Evolutionary conservation across 805 yeast genomes (phyloP).

Genomic region (Cyberlindnera saturnus): DNA sequence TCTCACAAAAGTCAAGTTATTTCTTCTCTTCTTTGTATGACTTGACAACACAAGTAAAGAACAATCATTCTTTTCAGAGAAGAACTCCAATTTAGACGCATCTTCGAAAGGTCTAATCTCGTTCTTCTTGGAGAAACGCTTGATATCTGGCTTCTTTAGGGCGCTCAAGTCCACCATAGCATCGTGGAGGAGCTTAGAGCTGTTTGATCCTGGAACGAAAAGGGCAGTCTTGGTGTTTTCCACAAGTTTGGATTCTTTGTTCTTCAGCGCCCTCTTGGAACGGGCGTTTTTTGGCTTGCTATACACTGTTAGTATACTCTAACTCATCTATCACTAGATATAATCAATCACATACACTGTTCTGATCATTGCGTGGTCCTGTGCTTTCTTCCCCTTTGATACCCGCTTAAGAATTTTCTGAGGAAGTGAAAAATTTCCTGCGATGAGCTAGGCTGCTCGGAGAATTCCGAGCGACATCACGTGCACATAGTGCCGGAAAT

Average conservation of each 20-base stretch:
- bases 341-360: conserved; percentile 26
- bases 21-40: conserved; percentile 87
- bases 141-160: conserved; percentile 83
- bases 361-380: conserved; percentile 25
- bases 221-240: conserved; percentile 89
- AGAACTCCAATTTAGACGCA: conserved; percentile 75
- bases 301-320: conserved; percentile 14
- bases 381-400: not conserved
- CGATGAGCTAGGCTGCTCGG: conserved; percentile 1
- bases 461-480: not conserved
- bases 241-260: conserved; percentile 78
- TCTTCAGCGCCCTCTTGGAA: conserved; percentile 88
- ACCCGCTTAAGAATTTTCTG: not conserved
- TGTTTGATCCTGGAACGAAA: conserved; percentile 83
- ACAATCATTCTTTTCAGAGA: conserved; percentile 90
- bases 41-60: conserved; percentile 77
- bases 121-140: conserved; percentile 83
- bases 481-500: no score
- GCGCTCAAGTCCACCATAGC: conserved; percentile 85
- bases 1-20: conserved; percentile 80
- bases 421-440: not conserved
- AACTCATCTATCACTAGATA: not conserved
- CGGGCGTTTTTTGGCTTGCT: conserved; percentile 92
- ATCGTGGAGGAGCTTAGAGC: conserved; percentile 78
- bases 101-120: conserved; percentile 93